Evolutionary conservation across 2,329 filamentous ascomycete species (phyloP).

Genomic region (Pseudogymnoascus sp.): DNA sequence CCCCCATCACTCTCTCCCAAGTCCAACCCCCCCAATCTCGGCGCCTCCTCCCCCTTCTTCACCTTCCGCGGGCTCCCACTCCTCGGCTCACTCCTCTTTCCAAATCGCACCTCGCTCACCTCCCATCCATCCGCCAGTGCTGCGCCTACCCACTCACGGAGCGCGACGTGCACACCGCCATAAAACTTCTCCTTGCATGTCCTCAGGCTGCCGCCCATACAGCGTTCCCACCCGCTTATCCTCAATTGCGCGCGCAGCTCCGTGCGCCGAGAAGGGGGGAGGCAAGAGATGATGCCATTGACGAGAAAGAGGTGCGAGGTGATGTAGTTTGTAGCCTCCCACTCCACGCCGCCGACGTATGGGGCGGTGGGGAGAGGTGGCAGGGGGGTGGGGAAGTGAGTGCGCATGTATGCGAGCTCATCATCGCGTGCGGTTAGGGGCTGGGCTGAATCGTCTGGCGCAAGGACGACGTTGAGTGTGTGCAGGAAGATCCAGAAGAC

Average conservation of each 20-base stretch:
- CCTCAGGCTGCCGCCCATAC: constrained; percentile 75
- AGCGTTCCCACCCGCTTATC: constrained; percentile 84
- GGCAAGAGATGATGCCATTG: constrained; percentile 81
- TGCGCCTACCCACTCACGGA: constrained; percentile 85
- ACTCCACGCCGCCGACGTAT: constrained; percentile 95
- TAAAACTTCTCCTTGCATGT: constrained; percentile 99
- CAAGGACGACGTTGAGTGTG: constrained; percentile 77
- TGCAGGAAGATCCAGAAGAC: constrained; percentile 99
- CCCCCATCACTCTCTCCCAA: constrained; percentile 38
- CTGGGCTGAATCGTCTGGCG: constrained; percentile 36
- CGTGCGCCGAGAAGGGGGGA: constrained; percentile 67
- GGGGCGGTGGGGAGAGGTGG: constrained; percentile 90
- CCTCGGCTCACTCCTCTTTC: constrained; percentile 46
- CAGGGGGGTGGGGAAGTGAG: constrained; percentile 76
- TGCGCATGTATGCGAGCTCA: constrained; percentile 54
- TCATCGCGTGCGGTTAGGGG: constrained; percentile 21
- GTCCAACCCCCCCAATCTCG: constrained; percentile 55
- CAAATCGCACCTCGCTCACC: constrained; percentile 71
- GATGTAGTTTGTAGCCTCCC: constrained; percentile 96
- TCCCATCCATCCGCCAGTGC: constrained; percentile 86
- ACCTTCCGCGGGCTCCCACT: constrained; percentile 36
- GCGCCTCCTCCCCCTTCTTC: constrained; percentile 48
- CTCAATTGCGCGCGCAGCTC: constrained; percentile 67
- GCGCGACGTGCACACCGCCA: constrained; percentile 77
- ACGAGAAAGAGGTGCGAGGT: constrained; percentile 87